These are phyloP conservation scores for Cubamyces lactineus DNA, from an alignment of 768 basidiomycete species.

Conservation along the genomic window DNA sequence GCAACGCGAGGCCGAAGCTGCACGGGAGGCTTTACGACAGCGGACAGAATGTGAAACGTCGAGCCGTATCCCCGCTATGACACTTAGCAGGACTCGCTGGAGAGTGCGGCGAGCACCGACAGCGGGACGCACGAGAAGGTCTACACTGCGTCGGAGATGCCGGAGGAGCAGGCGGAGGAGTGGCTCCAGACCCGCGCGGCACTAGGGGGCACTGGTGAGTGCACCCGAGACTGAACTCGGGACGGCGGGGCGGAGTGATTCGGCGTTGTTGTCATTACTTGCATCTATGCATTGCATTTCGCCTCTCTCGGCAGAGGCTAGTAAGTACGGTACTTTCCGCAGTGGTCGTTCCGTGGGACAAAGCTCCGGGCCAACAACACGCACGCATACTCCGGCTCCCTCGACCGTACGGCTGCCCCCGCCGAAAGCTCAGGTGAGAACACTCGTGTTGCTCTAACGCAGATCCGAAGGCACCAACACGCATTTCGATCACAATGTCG, in stretches of 20 bases:
- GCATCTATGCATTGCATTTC: conserved; percentile 24
- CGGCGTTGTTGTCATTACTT: conserved; percentile 4
- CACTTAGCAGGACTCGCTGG: conserved; percentile 29
- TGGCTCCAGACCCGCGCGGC: conserved; percentile 87
- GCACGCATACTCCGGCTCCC: conserved; percentile 45
- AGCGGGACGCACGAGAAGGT: conserved; percentile 47
- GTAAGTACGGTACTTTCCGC: conserved; percentile 80
- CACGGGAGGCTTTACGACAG: neutral
- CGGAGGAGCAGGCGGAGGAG: conserved; percentile 79
- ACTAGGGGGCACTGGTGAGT: conserved; percentile 13
- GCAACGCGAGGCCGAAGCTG: conserved; percentile 4
- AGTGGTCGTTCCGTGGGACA: conserved; percentile 51
- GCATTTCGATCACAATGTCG: conserved; percentile 10
- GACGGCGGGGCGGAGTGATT: neutral
- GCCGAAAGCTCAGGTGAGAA: conserved; percentile 30
- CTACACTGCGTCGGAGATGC: conserved; percentile 48
- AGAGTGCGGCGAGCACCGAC: conserved; percentile 24
- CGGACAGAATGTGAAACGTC: neutral
- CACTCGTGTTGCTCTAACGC: conserved; percentile 8
- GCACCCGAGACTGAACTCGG: conserved; percentile 25
- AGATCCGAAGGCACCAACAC: conserved; percentile 17
- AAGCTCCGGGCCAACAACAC: conserved; percentile 57
- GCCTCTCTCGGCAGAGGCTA: conserved; percentile 44
- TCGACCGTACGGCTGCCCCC: conserved; percentile 36
- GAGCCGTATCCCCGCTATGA: conserved; percentile 18